phyloP scores from a whole-genome alignment of 352 stramenopile genomes.

The Aphanomyces euteiches region DNA sequence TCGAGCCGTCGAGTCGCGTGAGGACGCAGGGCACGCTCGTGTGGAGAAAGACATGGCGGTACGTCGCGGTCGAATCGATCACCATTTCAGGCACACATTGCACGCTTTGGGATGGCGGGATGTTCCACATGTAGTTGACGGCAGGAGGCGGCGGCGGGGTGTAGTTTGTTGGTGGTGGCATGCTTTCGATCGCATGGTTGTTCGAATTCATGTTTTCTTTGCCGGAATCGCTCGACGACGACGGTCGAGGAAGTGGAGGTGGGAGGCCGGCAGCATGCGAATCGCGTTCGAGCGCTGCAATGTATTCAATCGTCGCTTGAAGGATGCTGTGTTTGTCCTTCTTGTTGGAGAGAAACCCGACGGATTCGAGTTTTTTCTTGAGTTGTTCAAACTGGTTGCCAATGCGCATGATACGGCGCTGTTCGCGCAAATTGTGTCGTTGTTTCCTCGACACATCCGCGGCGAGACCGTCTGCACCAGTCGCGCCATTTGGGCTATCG shows the following conservation, averaged over 20 bases:
- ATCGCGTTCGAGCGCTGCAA: constrained; percentile 66
- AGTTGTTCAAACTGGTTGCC: constrained; percentile 83
- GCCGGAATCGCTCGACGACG: not conserved
- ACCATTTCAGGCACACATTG: constrained; percentile 39
- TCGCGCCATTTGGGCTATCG: constrained; percentile 66
- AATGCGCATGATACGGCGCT: constrained; percentile 76
- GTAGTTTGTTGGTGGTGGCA: not conserved
- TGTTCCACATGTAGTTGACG: constrained; percentile 60
- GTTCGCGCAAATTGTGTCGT: constrained; percentile 76
- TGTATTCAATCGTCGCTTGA: constrained; percentile 80
- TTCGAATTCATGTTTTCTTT: constrained; percentile 10
- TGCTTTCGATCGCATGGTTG: not conserved
- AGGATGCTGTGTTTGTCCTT: constrained; percentile 86
- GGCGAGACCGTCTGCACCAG: constrained; percentile 49
- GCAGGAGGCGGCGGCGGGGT: constrained; percentile 50
- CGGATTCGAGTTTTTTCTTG: constrained; percentile 64
- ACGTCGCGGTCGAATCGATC: constrained; percentile 63
- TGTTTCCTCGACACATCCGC: constrained; percentile 79
- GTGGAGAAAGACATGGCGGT: constrained; percentile 67
- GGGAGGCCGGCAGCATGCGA: constrained; percentile 34
- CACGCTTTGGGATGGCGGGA: constrained; percentile 30
- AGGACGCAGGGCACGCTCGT: constrained; percentile 76
- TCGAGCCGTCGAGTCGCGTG: constrained; percentile 70
- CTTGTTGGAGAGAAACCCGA: constrained; percentile 69
- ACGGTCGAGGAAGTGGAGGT: constrained; percentile 26